Percentiles rank a stretch among this genome's conserved stretches.
Evolutionary conservation across 371 early-diverging fungal genomes (phyloP).

Genomic region (Capillidium rhysosporum): DNA sequence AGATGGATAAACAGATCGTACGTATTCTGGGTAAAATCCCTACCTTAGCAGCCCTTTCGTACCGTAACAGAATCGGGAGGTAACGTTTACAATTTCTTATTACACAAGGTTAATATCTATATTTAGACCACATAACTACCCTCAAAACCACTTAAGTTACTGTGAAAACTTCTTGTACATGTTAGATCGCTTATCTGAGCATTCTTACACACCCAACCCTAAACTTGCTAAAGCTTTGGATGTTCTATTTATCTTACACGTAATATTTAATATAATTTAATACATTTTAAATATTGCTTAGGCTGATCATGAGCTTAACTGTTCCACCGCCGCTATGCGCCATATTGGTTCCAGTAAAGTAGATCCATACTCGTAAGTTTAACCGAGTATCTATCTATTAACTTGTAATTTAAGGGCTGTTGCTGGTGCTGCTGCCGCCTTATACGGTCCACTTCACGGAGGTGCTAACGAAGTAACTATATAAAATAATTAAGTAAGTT

Average conservation of each 20-base stretch:
- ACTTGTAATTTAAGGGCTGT: conserved; percentile 5
- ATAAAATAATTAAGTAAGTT: conserved; percentile 12
- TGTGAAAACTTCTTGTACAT: conserved; percentile 35
- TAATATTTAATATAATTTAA: conserved; percentile 13
- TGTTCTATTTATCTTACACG: conserved; percentile 34
- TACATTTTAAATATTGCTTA: neutral
- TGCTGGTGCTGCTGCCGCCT: conserved; percentile 11
- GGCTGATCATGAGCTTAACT: conserved; percentile 21
- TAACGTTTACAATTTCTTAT: conserved; percentile 9
- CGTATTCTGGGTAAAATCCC: conserved; percentile 38
- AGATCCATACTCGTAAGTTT: conserved; percentile 29
- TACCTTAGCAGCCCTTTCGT: conserved; percentile 27
- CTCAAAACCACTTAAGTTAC: conserved; percentile 17
- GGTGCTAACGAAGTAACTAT: conserved; percentile 21
- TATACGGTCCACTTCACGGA: conserved; percentile 35
- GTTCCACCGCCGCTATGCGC: conserved; percentile 38
- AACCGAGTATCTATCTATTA: neutral
- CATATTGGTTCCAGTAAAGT: conserved; percentile 28
- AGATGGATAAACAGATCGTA: conserved; percentile 25
- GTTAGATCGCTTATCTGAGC: conserved; percentile 33
- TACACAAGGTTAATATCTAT: conserved; percentile 25
- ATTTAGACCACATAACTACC: conserved; percentile 26
- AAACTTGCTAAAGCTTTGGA: conserved; percentile 26
- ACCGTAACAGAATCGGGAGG: conserved; percentile 14
- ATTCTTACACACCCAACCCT: conserved; percentile 25